Evolutionary conservation across 352 stramenopile genomes (phyloP), one percentile per base, ranked within the genome.

Genomic region (Pythium myriotylum): DNA sequence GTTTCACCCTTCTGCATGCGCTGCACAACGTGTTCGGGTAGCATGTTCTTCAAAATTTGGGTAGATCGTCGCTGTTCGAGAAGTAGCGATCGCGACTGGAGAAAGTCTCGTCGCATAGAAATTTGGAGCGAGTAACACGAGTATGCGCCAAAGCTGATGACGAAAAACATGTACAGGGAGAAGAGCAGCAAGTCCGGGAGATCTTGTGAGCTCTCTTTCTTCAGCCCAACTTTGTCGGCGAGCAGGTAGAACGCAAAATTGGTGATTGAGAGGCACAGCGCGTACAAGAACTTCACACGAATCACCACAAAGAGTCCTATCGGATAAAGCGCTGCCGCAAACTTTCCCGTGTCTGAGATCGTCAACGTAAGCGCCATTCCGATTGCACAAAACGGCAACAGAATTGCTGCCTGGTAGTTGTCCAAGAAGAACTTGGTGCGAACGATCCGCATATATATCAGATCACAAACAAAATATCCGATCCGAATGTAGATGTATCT

Each of bases 41-140:
- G 60, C 82, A 94, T 93, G 35, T 93, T 94, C 52, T 92, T 92
- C 0, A 95, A 60, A 47, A 94, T 94, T 50, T 92, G 80, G 0
- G 81, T 91, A 20, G 84, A 94, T 5, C 84, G 71, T 37, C 84
- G 79, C 47, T 94, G 83, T 48, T 95, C 84, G 20, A 92, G 76
- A 0, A 92, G 62, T 14, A 95, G 62, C 10, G 84, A 91, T 0
- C 84, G 76, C 39, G 83, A 91, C 40, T 94, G 85, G 1, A 95
- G 62, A 59, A 94, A 95, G 58, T 95, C 87, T 0, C 78, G 72
- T 1, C 87, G 66, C 83, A 95, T 93, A 12, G 87, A 90, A 12
- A 85, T 89, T 60, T 94, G 84, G 13, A 95, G 65, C 27, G 79
- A 92, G 60, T 94, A 95, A 55, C 81, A 92, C 17, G 84, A 88